phyloP scores from a whole-genome alignment of 805 yeast genomes.

The Yamadazyma ubonensis region DNA sequence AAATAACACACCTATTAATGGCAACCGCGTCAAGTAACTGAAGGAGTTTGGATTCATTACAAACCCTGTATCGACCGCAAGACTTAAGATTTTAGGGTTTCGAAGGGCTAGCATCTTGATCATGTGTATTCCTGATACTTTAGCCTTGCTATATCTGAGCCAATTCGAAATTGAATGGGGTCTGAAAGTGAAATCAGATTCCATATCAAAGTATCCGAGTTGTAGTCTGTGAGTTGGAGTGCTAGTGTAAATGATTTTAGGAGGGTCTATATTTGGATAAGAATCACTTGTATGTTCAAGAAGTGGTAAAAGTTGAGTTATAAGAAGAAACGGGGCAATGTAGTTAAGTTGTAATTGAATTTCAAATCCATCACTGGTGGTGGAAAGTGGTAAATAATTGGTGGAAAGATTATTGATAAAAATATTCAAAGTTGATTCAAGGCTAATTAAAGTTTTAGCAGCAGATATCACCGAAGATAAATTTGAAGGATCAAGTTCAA shows the following conservation, averaged over 20 bases:
- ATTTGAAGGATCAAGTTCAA: slow-evolving; percentile 38
- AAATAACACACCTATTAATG: slow-evolving; percentile 71
- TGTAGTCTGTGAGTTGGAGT: slow-evolving; percentile 65
- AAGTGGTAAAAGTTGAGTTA: slow-evolving; percentile 44
- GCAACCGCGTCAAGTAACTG: slow-evolving; percentile 74
- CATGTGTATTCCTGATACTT: slow-evolving; percentile 75
- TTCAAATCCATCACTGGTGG: slow-evolving; percentile 71
- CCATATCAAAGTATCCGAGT: slow-evolving; percentile 46
- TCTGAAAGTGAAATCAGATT: slow-evolving; percentile 48
- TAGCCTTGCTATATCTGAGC: slow-evolving; percentile 75
- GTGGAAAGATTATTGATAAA: slow-evolving; percentile 79
- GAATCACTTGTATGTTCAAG: slow-evolving; percentile 41
- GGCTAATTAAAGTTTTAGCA: slow-evolving; percentile 40
- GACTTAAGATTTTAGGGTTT: slow-evolving; percentile 62
- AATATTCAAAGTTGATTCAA: slow-evolving; percentile 55
- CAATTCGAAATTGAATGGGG: slow-evolving; percentile 75
- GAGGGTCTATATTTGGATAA: slow-evolving; percentile 28
- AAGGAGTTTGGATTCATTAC: slow-evolving; percentile 80
- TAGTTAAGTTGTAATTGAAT: slow-evolving; percentile 78
- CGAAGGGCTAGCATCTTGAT: slow-evolving; percentile 61
- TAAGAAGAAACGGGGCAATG: slow-evolving; percentile 69
- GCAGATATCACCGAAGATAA: slow-evolving; percentile 42
- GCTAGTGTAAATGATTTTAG: slow-evolving; percentile 61
- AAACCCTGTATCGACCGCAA: slow-evolving; percentile 80
- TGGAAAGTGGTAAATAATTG: slow-evolving; percentile 68